A percentile compares a stretch with the other conserved stretches of the same genome.
These are phyloP conservation scores for Polychytrium aggregatum DNA, from an alignment of 192 early-diverging fungal species.

Conservation along the genomic window DNA sequence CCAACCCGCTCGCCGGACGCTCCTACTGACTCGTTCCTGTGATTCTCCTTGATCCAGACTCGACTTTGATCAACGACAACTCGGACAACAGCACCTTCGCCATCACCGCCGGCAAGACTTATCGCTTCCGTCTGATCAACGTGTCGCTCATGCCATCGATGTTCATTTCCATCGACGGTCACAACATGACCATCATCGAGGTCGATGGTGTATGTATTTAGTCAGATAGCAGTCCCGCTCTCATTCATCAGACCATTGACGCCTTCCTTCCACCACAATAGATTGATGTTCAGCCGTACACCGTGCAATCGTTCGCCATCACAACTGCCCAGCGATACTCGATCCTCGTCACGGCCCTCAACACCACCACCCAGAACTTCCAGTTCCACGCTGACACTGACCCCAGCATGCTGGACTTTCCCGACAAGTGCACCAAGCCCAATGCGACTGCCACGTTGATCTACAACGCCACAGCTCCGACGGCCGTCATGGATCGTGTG, in stretches of 20 bases:
- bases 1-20: too few relatives aligned
- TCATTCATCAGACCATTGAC: too few relatives aligned
- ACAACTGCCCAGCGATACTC: conserved; percentile 71
- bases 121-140: conserved; percentile 74
- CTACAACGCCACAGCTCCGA: conserved; percentile 1
- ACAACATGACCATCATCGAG: conserved; percentile 68
- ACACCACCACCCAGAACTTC: conserved; percentile 46
- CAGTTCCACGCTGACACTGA: conserved; percentile 66
- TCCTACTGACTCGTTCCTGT: too few relatives aligned
- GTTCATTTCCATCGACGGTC: conserved; percentile 74
- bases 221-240: too few relatives aligned
- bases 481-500: background rate
- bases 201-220: conserved; percentile 69
- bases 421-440: too few relatives aligned
- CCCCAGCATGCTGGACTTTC: too few relatives aligned
- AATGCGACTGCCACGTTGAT: too few relatives aligned
- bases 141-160: conserved; percentile 67
- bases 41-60: too few relatives aligned
- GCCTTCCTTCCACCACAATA: too few relatives aligned
- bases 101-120: conserved; percentile 67
- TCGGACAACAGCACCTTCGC: conserved; percentile 33
- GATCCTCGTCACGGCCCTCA: conserved; percentile 63
- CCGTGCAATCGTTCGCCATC: conserved; percentile 43
- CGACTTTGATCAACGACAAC: too few relatives aligned
- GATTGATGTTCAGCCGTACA: conserved; percentile 42